Percentiles rank a stretch among this genome's conserved stretches.
phyloP scores from a whole-genome alignment of 2,329 filamentous ascomycete species.

The Alternaria consortialis region DNA sequence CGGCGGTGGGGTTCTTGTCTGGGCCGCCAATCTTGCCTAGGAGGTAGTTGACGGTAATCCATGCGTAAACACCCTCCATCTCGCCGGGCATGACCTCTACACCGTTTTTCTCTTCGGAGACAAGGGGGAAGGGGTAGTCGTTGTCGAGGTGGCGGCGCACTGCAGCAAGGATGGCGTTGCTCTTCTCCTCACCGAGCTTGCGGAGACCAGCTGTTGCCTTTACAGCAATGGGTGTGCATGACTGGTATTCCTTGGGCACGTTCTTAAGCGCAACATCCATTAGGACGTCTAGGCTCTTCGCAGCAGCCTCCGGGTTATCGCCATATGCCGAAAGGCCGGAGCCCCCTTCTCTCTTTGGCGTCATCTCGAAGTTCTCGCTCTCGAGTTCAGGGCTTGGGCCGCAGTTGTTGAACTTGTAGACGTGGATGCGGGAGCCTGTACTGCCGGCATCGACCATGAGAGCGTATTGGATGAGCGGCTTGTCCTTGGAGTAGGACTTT shows the following conservation, averaged over 20 bases:
- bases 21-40: slow-evolving; percentile 96
- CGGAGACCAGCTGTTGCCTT: slow-evolving; percentile 96
- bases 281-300: slow-evolving; percentile 85
- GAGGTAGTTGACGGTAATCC: slow-evolving; percentile 99
- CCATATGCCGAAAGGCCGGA: slow-evolving; percentile 85
- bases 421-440: slow-evolving; percentile 96
- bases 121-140: slow-evolving; percentile 92
- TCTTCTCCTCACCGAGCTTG: slow-evolving; percentile 82
- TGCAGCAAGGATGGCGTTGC: slow-evolving; percentile 82
- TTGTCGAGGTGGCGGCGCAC: slow-evolving; percentile 86
- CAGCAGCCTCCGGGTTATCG: slow-evolving; percentile 84
- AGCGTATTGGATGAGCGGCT: slow-evolving; percentile 95
- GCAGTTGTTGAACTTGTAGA: slow-evolving; percentile 99
- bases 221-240: slow-evolving; percentile 94
- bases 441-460: slow-evolving; percentile 99
- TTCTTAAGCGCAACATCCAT: slow-evolving; percentile 84
- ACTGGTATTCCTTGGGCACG: slow-evolving; percentile 87
- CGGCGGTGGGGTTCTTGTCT: slow-evolving; percentile 88
- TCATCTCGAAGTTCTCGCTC: slow-evolving; percentile 92
- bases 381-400: slow-evolving; percentile 94
- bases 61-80: slow-evolving; percentile 97
- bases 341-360: slow-evolving; percentile 81
- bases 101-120: slow-evolving; percentile 83
- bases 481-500: slow-evolving; percentile 83
- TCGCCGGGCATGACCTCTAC: slow-evolving; percentile 98